Conservation (phyloP, 1,284 basidiomycete species). For the Microbotryomycetes sp. region DNA sequence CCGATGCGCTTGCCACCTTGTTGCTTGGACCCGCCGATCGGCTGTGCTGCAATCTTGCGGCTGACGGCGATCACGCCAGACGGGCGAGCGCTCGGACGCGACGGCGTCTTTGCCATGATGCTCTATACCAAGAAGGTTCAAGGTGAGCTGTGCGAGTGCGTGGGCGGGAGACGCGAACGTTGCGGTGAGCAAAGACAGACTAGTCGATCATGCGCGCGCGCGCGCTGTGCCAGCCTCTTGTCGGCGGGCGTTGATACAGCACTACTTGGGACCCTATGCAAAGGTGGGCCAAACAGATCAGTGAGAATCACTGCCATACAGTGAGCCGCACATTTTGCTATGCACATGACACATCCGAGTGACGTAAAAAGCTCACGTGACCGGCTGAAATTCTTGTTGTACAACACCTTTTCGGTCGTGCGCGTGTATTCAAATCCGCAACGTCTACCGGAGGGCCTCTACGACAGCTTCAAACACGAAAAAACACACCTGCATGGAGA, state of each 20-base stretch:
- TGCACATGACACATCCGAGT: background rate
- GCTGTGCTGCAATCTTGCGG: background rate
- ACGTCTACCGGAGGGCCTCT: slow-evolving; percentile 15
- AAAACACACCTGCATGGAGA: slow-evolving; percentile 35
- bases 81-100: background rate
- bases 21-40: background rate
- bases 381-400: no score
- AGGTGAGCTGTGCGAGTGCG: no score
- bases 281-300: no score
- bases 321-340: background rate
- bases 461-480: slow-evolving; percentile 42
- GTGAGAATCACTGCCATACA: no score
- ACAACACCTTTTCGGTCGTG: background rate
- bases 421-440: background rate
- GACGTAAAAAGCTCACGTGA: background rate
- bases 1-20: no score
- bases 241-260: no score
- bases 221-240: no score
- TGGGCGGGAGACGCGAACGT: background rate
- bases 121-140: no score
- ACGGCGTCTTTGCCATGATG: background rate
- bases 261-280: no score
- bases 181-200: no score
- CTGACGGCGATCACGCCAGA: background rate
- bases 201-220: no score